A percentile compares a stretch with the other conserved stretches of the same genome.
These are phyloP conservation scores for Mycosphaerella arachidis DNA, from an alignment of 2,329 filamentous ascomycete species.

Conservation along the genomic window DNA sequence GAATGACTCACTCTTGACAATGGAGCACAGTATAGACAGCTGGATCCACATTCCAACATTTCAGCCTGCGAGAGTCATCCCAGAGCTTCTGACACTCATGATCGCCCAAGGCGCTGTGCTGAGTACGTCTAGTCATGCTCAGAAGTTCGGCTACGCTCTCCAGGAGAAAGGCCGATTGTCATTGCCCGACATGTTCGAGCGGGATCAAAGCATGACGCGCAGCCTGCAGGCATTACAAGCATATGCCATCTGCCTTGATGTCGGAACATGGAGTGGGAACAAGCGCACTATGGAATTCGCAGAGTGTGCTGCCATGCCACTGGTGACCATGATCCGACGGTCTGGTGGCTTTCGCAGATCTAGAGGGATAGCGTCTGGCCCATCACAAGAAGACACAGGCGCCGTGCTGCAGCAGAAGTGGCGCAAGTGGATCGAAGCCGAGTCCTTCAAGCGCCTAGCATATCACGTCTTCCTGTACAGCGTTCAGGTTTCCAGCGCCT, in stretches of 20 bases:
- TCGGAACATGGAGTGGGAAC: constrained; percentile 21
- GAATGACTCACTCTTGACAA: constrained; percentile 16
- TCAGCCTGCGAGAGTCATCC: constrained; percentile 9
- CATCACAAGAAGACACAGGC: constrained; percentile 8
- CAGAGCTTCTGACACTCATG: constrained; percentile 18
- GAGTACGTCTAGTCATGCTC: constrained; percentile 18
- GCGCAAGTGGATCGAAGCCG: constrained; percentile 17
- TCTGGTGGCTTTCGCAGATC: constrained; percentile 17
- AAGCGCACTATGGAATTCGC: constrained; percentile 20
- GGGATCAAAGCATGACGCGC: constrained; percentile 17
- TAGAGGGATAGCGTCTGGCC: constrained; percentile 5
- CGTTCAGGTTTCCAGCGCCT: constrained; percentile 16
- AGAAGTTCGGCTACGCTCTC: constrained; percentile 19
- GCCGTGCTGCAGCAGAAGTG: constrained; percentile 15
- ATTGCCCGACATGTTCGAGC: constrained; percentile 15
- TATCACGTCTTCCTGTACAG: constrained; percentile 19
- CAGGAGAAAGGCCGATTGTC: constrained; percentile 18
- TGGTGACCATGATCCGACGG: constrained; percentile 19
- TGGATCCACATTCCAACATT: constrained; percentile 21
- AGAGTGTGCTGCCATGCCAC: constrained; percentile 11
- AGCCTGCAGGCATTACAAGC: constrained; percentile 17
- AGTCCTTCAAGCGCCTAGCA: constrained; percentile 18
- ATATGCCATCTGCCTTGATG: constrained; percentile 15
- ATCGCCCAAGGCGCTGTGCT: constrained; percentile 18
- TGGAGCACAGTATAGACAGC: constrained; percentile 22